These are phyloP conservation scores for Baorangia bicolor DNA, from an alignment of 768 basidiomycete species.

Conservation along the genomic window DNA sequence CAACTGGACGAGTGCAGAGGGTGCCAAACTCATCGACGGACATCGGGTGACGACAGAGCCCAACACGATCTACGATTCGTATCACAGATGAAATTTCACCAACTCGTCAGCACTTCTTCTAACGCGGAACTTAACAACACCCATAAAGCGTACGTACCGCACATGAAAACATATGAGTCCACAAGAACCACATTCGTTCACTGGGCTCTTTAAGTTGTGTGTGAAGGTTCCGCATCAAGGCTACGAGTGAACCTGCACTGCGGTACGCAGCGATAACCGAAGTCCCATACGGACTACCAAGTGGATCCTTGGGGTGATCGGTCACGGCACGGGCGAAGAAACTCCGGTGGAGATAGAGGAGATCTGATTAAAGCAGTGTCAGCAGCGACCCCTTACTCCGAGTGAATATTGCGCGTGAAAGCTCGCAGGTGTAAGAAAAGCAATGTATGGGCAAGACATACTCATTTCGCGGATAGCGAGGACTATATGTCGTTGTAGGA, in stretches of 20 bases:
- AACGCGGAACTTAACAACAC: slow-evolving; percentile 8
- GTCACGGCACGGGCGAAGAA: slow-evolving; percentile 73
- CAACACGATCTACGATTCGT: slow-evolving; percentile 50
- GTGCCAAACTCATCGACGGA: slow-evolving; percentile 76
- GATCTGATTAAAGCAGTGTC: slow-evolving; percentile 40
- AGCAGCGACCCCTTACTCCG: slow-evolving; percentile 6
- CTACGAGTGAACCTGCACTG: slow-evolving; percentile 68
- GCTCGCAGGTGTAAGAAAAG: background rate
- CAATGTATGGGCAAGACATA: slow-evolving; percentile 33
- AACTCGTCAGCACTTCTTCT: slow-evolving; percentile 13
- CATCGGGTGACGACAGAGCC: slow-evolving; percentile 77
- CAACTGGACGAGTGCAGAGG: slow-evolving; percentile 69
- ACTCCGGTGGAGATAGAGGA: slow-evolving; percentile 69
- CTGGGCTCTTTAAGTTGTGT: slow-evolving; percentile 61
- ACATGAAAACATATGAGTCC: slow-evolving; percentile 55
- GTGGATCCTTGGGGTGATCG: slow-evolving; percentile 71
- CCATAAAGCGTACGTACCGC: slow-evolving; percentile 43
- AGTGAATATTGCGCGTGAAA: slow-evolving; percentile 1
- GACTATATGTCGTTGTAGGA: slow-evolving; percentile 65
- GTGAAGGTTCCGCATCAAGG: slow-evolving; percentile 67
- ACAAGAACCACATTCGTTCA: slow-evolving; percentile 61
- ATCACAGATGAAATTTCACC: slow-evolving; percentile 5
- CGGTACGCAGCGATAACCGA: slow-evolving; percentile 75
- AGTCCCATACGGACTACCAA: slow-evolving; percentile 69
- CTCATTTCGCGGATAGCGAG: slow-evolving; percentile 69